Evolutionary conservation across 139 green algal species (phyloP).

Genomic region (Eudorina sp.): DNA sequence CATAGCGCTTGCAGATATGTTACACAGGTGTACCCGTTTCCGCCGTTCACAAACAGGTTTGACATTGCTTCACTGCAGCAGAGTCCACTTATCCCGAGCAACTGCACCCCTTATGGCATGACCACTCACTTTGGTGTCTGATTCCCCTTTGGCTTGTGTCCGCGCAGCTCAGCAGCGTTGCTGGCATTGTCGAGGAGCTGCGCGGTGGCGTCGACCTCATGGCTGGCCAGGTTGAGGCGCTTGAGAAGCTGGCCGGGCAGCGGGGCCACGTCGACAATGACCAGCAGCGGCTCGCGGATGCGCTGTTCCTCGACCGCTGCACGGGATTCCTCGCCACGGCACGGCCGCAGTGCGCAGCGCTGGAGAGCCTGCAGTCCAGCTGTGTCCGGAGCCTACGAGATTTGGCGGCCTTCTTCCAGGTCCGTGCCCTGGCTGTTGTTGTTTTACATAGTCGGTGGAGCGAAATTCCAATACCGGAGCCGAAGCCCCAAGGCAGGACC

Average conservation of each 20-base stretch:
- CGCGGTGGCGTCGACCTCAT: slow-evolving; percentile 47
- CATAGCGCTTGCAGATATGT: no score
- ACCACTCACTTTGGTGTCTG: no score
- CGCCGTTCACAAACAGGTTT: no score
- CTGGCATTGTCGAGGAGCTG: slow-evolving; percentile 69
- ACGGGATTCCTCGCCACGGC: not conserved
- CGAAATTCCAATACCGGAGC: no score
- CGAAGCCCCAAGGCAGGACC: no score
- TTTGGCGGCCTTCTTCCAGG: slow-evolving; percentile 36
- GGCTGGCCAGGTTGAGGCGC: slow-evolving; percentile 44
- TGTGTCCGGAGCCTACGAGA: not conserved
- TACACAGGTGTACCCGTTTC: no score
- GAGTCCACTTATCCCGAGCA: no score
- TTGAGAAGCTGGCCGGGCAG: not conserved
- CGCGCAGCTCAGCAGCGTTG: slow-evolving; percentile 67
- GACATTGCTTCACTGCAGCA: no score
- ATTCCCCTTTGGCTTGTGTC: no score
- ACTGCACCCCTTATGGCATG: no score
- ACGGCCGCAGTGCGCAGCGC: not conserved
- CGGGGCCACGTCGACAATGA: not conserved
- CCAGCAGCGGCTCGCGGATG: not conserved
- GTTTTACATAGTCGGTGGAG: no score
- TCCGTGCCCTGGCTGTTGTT: no score
- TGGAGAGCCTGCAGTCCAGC: not conserved
- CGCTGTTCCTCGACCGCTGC: slow-evolving; percentile 36